Evolutionary conservation across 805 yeast genomes (phyloP).

Genomic region (Yarrowia divulgata): DNA sequence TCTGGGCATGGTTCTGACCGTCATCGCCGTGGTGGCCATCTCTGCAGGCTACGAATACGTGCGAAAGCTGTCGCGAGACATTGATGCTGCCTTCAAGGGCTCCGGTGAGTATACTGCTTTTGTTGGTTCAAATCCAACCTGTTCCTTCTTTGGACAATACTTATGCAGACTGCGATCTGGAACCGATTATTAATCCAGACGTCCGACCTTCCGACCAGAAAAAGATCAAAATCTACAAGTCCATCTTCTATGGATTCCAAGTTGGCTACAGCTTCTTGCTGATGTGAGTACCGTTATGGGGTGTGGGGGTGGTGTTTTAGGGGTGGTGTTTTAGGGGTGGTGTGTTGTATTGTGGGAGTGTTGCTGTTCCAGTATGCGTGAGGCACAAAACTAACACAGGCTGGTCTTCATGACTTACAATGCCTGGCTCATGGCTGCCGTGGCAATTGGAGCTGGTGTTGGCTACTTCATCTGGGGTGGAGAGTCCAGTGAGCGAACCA

Average conservation of each 20-base stretch:
- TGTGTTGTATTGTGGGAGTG: background rate
- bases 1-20: conserved; percentile 59
- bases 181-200: conserved; percentile 24
- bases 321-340: background rate
- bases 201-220: conserved; percentile 19
- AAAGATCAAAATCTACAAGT: conserved; percentile 35
- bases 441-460: conserved; percentile 71
- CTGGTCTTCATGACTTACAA: conserved; percentile 86
- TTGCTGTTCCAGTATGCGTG: no score
- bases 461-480: conserved; percentile 69
- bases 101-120: conserved; percentile 10
- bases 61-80: conserved; percentile 47
- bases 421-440: conserved; percentile 81
- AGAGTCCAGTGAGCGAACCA: conserved; percentile 43
- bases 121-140: background rate
- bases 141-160: conserved; percentile 5
- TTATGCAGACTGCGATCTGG: conserved; percentile 34
- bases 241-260: conserved; percentile 63
- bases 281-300: conserved; percentile 45
- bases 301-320: background rate
- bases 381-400: conserved; percentile 59
- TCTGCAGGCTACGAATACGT: conserved; percentile 69
- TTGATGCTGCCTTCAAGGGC: conserved; percentile 40
- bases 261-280: conserved; percentile 68
- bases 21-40: conserved; percentile 57